Base-by-base conservation (phyloP, 2,329 filamentous ascomycete genomes). In the Plenodomus biglobosus region DNA sequence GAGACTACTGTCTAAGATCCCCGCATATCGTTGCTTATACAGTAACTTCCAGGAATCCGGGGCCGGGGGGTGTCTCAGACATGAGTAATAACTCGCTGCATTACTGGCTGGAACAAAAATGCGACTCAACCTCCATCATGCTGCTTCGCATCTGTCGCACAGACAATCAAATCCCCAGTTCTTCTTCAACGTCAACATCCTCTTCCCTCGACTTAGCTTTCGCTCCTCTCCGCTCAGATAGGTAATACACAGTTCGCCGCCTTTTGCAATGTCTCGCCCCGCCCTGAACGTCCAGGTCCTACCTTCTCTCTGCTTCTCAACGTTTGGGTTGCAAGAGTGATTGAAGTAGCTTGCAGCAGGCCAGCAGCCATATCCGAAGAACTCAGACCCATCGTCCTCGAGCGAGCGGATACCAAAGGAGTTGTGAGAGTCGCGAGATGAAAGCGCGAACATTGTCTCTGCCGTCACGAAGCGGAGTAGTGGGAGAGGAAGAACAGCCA, bases 191-290 rank as follows among this genome's bases (percentile, higher is more conserved):
- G 64, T 64, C 47, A 50, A 44, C 61, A 71, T 71, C 47, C 76
- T 64, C 55, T 71, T 68, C 2, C 47, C 59, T 5, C 70, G 52
- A 37, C 56, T 61, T 62, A 75, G 41, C 37, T 65, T 67, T 54
- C 71, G 70, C 59, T 78, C 76, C 54, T 78, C 76, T 7, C 75
- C 75, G 21, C 76, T 76, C 38, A 78, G 45, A 62, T 79, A 79
- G 32, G 70, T 76, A 50, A 79, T 79, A 46, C 73, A 76, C 53
- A 77, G 56, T 59, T 78, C 70, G 32, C 76, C 72, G 0, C 75
- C 75, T 8, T 54, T 45, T 39, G 44, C 38, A 2, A 78, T 62
- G 27, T 73, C 67, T 47, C 58, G 53, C 0, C 51, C 65, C 2
- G 72, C 61, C 34, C 61, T 56, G 42, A 79, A 79, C 36, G 61